Evolutionary conservation across 768 basidiomycete genomes (phyloP).

Genomic region (Tulasnella sp.): DNA sequence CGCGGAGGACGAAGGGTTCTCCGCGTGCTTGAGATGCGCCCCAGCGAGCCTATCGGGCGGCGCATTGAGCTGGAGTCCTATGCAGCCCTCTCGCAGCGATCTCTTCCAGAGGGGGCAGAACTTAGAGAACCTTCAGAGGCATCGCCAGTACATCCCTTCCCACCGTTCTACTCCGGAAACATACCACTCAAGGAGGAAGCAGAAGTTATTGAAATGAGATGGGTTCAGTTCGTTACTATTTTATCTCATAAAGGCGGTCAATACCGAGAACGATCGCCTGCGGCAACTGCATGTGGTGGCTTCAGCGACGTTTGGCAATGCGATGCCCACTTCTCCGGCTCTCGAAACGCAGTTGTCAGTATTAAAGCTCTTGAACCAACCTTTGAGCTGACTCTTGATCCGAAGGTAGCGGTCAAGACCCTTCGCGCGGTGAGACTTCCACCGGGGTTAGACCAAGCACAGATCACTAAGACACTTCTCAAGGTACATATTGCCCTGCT

Average conservation of each 20-base stretch:
- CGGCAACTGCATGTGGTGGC: not conserved
- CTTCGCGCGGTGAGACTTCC: not conserved
- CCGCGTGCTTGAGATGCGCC: too few relatives aligned
- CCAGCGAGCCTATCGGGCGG: too few relatives aligned
- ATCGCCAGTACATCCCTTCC: too few relatives aligned
- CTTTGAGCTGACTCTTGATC: not conserved
- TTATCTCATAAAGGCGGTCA: not conserved
- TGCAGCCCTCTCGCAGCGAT: too few relatives aligned
- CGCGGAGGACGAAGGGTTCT: too few relatives aligned
- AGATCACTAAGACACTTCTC: not conserved
- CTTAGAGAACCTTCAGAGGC: too few relatives aligned
- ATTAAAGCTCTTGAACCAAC: not conserved
- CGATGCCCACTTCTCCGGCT: not conserved
- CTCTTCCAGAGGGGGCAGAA: too few relatives aligned
- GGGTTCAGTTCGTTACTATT: not conserved
- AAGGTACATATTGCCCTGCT: not conserved
- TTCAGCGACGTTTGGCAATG: not conserved
- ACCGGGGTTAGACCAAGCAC: not conserved
- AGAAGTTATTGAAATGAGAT: not conserved
- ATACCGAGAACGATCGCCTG: not conserved
- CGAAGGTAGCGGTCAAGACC: slow-evolving; percentile 1
- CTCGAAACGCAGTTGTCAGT: too few relatives aligned
- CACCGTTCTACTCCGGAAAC: too few relatives aligned
- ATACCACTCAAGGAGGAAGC: not conserved
- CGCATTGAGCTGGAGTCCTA: too few relatives aligned